Conservation (phyloP, 2,329 filamentous ascomycete genomes). For the Aureobasidium sp. region DNA sequence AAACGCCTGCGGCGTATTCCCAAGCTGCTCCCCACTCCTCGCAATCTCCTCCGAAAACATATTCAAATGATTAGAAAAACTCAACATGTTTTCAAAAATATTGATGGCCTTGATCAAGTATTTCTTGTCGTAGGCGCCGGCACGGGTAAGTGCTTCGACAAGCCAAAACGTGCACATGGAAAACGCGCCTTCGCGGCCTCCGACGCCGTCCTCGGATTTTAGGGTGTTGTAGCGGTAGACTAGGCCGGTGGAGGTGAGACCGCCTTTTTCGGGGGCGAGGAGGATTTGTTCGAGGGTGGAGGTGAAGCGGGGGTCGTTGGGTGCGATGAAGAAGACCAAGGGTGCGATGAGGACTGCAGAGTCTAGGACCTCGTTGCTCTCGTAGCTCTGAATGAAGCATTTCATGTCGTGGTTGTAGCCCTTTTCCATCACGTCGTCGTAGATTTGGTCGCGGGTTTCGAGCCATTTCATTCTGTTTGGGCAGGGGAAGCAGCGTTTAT, state of each 20-base stretch:
- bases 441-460: constrained; percentile 58
- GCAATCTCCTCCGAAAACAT: constrained; percentile 79
- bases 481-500: constrained; percentile 66
- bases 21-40: constrained; percentile 66
- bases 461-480: constrained; percentile 53
- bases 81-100: constrained; percentile 71
- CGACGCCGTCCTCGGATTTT: constrained; percentile 63
- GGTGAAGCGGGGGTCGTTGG: constrained; percentile 68
- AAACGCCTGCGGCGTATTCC: constrained; percentile 74
- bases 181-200: constrained; percentile 68
- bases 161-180: constrained; percentile 81
- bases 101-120: constrained; percentile 56
- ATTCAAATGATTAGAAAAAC: constrained; percentile 67
- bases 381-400: constrained; percentile 70
- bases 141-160: constrained; percentile 66
- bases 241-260: constrained; percentile 61
- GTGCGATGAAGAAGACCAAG: constrained; percentile 71
- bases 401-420: constrained; percentile 65
- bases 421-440: constrained; percentile 72
- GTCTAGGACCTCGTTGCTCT: constrained; percentile 62
- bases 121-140: constrained; percentile 51
- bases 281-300: constrained; percentile 67
- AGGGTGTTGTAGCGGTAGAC: constrained; percentile 70
- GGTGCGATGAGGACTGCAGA: constrained; percentile 70
- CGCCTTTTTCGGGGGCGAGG: constrained; percentile 64